Base-by-base conservation (phyloP, 2,329 filamentous ascomycete genomes). In the Parascedosporium putredinis region DNA sequence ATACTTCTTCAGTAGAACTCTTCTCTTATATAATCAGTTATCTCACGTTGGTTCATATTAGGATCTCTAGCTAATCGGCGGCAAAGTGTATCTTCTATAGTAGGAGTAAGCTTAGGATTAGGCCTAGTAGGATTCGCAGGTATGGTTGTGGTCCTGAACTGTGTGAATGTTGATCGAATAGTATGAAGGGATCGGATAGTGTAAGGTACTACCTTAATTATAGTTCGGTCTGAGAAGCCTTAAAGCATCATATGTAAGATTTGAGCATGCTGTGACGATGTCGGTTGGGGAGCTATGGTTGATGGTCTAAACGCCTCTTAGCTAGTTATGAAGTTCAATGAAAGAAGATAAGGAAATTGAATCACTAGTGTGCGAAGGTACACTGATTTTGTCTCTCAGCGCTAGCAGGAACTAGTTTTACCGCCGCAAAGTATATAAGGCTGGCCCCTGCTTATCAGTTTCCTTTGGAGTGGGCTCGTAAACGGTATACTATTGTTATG, bases 1-100 rank as follows among this genome's bases (percentile, higher is more conserved):
- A 45, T 29, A 29, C 24, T 45, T 45, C 43, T 16, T 45, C 23
- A 8, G 27, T 9, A 23, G 9, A 45, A 45, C 25, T 45, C 24
- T 45, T 29, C 12, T 16, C 23, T 29, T 6, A 45, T 45, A 16
- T 29, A 45, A 45, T 45, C 43, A 29, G 24, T 24, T 24, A 45
- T 45, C 43, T 45, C 44, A 46, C 25, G 25, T 10, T 22, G 44
- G 44, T 46, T 46, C 44, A 46, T 46, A 18, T 46, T 16, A 31
- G 44, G 36, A 2, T 46, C 44, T 29, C 33, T 46, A 20, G 44
- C 44, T 8, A 45, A 25, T 25, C 16, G 43, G 43, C 3, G 43
- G 25, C 4, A 29, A 27, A 45, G 43, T 6, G 43, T 25, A 2
- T 18, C 24, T 29, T 18, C 10, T n/a, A 45, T 46, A 6, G n/a